Conservation (phyloP, 257 asterid species). For the Fraxinus americana region DNA sequence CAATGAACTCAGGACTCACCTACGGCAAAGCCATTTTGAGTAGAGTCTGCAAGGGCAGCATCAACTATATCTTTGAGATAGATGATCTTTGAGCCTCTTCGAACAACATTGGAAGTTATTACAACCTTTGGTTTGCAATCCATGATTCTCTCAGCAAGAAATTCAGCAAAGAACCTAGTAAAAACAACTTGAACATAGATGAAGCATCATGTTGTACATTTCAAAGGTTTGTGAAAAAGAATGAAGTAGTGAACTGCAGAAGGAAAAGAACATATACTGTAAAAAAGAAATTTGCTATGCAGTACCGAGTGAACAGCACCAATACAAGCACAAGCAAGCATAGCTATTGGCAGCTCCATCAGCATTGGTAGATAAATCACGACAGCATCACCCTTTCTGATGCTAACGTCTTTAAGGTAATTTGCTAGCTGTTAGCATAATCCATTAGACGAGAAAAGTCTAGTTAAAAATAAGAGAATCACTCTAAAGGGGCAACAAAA, state of each 20-base stretch:
- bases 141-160: slow-evolving; percentile 83
- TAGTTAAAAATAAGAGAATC: not conserved
- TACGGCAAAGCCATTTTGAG: no score
- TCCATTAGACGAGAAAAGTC: slow-evolving; percentile 1
- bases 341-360: slow-evolving; percentile 93
- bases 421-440: slow-evolving; percentile 72
- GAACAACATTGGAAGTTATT: no score
- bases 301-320: slow-evolving; percentile 99
- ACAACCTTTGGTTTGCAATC: slow-evolving; percentile 87
- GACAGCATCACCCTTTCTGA: slow-evolving; percentile 86
- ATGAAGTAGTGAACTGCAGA: slow-evolving; percentile 2
- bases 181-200: slow-evolving; percentile 71
- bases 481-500: not conserved
- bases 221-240: slow-evolving; percentile 6
- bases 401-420: slow-evolving; percentile 87
- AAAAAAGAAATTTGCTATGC: slow-evolving; percentile 4
- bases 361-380: slow-evolving; percentile 95
- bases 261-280: not conserved
- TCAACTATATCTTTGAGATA: no score
- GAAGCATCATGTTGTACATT: slow-evolving; percentile 13
- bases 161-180: slow-evolving; percentile 95
- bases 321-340: slow-evolving; percentile 98
- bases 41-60: no score
- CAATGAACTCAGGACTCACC: no score
- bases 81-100: no score